Evolutionary conservation across 306 rosid genomes (phyloP).

Genomic region (Bauhinia variegata): DNA sequence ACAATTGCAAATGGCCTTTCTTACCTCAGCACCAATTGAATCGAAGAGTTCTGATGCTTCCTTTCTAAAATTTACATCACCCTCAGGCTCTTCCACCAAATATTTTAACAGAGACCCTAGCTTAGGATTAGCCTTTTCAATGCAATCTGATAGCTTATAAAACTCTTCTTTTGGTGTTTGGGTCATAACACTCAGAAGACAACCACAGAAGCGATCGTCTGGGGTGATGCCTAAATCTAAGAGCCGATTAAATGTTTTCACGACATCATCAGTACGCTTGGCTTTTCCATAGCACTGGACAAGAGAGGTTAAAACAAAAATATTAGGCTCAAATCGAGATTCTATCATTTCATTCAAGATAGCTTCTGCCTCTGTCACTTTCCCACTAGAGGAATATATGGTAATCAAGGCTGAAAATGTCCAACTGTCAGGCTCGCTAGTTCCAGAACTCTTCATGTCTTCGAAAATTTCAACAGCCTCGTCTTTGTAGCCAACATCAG

Average conservation of each 20-base stretch:
- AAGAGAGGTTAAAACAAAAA: conserved; percentile 77
- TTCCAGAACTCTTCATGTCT: conserved; percentile 70
- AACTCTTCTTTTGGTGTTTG: conserved; percentile 72
- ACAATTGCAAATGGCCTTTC: conserved; percentile 74
- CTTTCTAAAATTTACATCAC: conserved; percentile 51
- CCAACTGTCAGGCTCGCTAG: conserved; percentile 73
- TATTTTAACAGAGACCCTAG: conserved; percentile 63
- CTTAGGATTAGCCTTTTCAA: conserved; percentile 68
- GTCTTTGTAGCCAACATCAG: conserved; percentile 64
- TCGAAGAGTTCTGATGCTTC: conserved; percentile 65
- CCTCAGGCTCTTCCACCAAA: conserved; percentile 51
- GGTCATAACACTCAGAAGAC: conserved; percentile 84
- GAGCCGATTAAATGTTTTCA: conserved; percentile 62
- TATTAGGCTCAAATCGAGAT: conserved; percentile 71
- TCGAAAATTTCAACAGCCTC: conserved; percentile 68
- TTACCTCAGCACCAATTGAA: conserved; percentile 53
- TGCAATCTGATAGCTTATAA: conserved; percentile 58
- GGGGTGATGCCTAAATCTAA: conserved; percentile 63
- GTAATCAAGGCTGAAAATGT: conserved; percentile 85
- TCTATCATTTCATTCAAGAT: conserved; percentile 74
- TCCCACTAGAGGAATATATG: conserved; percentile 71
- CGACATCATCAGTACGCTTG: conserved; percentile 75
- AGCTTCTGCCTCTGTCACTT: conserved; percentile 67
- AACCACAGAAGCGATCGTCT: conserved; percentile 78
- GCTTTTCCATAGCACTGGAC: conserved; percentile 91